A percentile compares a stretch with the other conserved stretches of the same genome.
These are phyloP conservation scores for Syncephalastrum racemosum DNA, from an alignment of 371 early-diverging fungal species.

Conservation along the genomic window DNA sequence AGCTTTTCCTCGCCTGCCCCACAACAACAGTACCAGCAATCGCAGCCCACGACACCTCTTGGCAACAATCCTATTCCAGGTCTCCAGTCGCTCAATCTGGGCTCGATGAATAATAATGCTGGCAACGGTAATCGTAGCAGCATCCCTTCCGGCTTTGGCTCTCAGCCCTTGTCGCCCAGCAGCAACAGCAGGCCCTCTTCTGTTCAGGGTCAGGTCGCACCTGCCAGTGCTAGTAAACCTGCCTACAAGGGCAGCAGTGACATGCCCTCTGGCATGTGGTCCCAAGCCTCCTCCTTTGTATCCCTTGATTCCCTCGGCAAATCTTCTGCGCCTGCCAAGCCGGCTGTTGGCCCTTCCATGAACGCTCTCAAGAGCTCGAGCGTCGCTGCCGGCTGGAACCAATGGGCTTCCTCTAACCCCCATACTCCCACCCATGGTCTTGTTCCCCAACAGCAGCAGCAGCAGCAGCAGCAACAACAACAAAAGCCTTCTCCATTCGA, in stretches of 20 bases:
- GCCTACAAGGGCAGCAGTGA: conserved; percentile 7
- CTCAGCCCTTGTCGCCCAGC: conserved; percentile 13
- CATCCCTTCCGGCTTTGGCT: neutral
- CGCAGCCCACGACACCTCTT: neutral
- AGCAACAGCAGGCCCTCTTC: conserved; percentile 12
- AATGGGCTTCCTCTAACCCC: conserved; percentile 35
- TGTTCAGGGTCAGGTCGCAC: conserved; percentile 2
- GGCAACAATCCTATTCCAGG: too few relatives aligned
- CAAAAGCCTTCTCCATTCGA: conserved; percentile 33
- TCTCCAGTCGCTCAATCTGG: too few relatives aligned
- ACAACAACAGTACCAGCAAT: conserved; percentile 14
- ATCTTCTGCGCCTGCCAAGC: conserved; percentile 28
- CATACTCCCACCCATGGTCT: conserved; percentile 2
- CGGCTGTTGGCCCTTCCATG: conserved; percentile 55
- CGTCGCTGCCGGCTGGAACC: conserved; percentile 40
- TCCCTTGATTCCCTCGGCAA: conserved; percentile 61
- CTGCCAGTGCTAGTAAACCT: conserved; percentile 5
- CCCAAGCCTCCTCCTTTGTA: conserved; percentile 56
- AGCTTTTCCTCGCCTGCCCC: conserved; percentile 18
- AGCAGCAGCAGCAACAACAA: conserved; percentile 16
- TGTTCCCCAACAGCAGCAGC: conserved; percentile 4
- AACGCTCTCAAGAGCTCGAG: conserved; percentile 53
- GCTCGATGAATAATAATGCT: conserved; percentile 1
- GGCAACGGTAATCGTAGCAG: neutral
- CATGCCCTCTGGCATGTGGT: conserved; percentile 53